Evolutionary conservation across 805 yeast species (phyloP), one percentile per base, ranked within the genome.

Genomic region (Scheffersomyces coipomensis): DNA sequence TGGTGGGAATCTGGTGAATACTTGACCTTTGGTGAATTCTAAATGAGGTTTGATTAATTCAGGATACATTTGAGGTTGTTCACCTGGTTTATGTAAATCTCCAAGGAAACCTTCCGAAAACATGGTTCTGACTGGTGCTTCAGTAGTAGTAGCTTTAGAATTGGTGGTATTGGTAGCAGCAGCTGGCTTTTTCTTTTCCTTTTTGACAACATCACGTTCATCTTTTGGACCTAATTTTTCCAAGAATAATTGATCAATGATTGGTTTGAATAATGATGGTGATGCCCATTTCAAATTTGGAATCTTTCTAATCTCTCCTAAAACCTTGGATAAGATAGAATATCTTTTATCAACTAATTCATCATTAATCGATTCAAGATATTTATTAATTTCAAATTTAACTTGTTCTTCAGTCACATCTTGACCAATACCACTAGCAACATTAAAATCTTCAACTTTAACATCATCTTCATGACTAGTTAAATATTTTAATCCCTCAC

Each of bases 1-100:
- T 5, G 99, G 99, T 34, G 99, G 99, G 68, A 93, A 93, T 60
- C 99, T 81, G 3, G 99, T 93, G 53, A 78, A 81, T 21, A 91
- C 98, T 56, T 77, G 75, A 34, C 97, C 96, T 27, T 78, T 75
- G 24, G 96, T 88, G 48, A 79, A 79, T 40, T 75, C 78, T 52
- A 88, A 71, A 62, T 93, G 99, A 48, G 79, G 84, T 47, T 73
- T 73, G 85, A 88, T 83, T 43, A 88, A 72, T 56, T 88, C 95
- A 25, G 95, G 93, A 62, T 74, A 83, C 49, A 78, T 84, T 70
- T 93, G 99, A 26, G 91, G 90, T 61, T 91, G 91, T 60, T 83
- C 97, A 51, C 97, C 98, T 19, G 96, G 89, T 61, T 86, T 86
- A 66, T 93, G 99, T 53, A 93, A 73, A 44, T 87, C 95, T 33